Evolutionary conservation across 805 yeast genomes (phyloP), one percentile per base, ranked within the genome.

Genomic region (Metschnikowia orientalis): DNA sequence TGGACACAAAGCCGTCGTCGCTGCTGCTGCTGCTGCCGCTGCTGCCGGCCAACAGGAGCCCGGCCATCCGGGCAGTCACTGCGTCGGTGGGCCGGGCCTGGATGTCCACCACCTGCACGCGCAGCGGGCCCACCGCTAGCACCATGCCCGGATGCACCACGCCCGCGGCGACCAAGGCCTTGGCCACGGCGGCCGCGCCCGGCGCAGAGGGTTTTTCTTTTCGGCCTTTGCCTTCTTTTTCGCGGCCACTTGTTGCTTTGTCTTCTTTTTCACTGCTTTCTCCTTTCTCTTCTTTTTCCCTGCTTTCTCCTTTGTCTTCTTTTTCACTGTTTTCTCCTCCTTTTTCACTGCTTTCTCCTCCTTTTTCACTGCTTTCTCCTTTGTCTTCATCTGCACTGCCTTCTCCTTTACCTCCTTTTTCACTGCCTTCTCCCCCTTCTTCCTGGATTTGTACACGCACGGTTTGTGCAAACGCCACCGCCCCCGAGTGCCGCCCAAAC

Each of bases 61-160:
- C 30, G 9, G 48, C 40, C 24, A 45, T 22, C 16, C 43, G 33
- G 2, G 35, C 36, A 2, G 44, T 22, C 5, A 40, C 40, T 2
- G 40, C 27, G 11, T 29, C 39, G 14, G 42, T 47, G 15, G 45
- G 56, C 16, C 19, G 32, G 30, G 15, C 35, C 40, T 53, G 56
- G 14, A 60, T 30, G 53, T 63, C 59, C 9, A 51, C 36, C 6
- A 57, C 62, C 8, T 47, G 44, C 10, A 61, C 46, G 24, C 45
- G 54, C 18, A 29, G 36, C 11, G 21, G 35, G 5, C 32, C 23
- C 21, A 24, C 24, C n/a, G 44, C 38, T 27, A 67, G 56, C 12
- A 40, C 42, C 59, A 71, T 59, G 6, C 81, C 81, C 1, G 87
- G 80, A 49, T 73, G 73, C 1, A 82, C 41, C 6, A 84, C 50